Evolutionary conservation across 208 protist genomes (phyloP).

Genomic region (Acanthamoeba lugdunensis): DNA sequence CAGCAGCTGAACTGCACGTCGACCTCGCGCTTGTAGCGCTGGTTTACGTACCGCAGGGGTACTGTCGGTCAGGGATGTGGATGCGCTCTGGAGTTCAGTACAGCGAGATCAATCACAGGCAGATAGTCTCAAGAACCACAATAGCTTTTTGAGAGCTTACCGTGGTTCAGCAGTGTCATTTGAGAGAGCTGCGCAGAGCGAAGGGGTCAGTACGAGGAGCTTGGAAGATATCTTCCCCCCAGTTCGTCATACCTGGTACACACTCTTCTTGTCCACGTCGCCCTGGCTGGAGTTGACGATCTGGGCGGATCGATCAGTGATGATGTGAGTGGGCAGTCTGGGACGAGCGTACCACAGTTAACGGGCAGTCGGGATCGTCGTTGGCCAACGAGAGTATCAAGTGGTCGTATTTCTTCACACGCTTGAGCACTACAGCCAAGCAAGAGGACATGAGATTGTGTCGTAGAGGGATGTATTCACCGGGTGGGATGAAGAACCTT

Average conservation of each 20-base stretch:
- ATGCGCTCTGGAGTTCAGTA: conserved; percentile 7
- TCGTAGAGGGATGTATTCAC: background rate
- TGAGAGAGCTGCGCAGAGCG: background rate
- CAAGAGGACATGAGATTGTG: background rate
- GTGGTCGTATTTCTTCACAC: conserved; percentile 8
- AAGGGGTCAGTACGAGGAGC: background rate
- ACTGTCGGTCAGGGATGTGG: conserved; percentile 28
- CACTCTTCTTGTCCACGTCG: conserved; percentile 26
- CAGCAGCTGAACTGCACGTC: background rate
- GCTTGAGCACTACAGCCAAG: background rate
- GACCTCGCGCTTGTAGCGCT: background rate
- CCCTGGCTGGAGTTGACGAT: background rate
- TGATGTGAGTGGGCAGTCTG: background rate
- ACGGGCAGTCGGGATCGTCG: background rate
- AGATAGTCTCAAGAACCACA: background rate
- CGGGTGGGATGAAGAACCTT: background rate
- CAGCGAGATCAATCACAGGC: too few species aligned
- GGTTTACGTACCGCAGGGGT: conserved; percentile 8
- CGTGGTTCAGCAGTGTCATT: conserved; percentile 18
- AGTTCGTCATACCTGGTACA: background rate
- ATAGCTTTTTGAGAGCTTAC: background rate
- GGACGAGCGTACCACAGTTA: conserved; percentile 3
- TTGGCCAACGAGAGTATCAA: background rate
- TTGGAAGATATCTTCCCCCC: too few species aligned
- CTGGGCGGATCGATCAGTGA: background rate